phyloP scores from a whole-genome alignment of 768 basidiomycete species.

The Boletus eberwhitei region DNA sequence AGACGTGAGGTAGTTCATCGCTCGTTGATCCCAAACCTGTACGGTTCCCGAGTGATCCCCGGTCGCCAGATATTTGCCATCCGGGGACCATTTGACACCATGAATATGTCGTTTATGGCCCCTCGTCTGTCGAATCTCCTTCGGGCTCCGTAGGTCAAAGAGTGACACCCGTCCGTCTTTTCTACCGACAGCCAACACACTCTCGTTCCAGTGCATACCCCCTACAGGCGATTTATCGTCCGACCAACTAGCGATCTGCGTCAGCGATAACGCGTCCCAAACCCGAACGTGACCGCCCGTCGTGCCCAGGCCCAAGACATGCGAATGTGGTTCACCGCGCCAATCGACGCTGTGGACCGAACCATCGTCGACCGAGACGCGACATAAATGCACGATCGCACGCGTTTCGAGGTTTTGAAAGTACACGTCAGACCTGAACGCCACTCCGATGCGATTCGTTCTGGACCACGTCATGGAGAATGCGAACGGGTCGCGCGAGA shows the following conservation, averaged over 20 bases:
- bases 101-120: constrained; percentile 36
- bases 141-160: constrained; percentile 35
- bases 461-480: constrained; percentile 62
- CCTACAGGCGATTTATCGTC: constrained; percentile 35
- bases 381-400: constrained; percentile 49
- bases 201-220: constrained; percentile 39
- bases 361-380: constrained; percentile 34
- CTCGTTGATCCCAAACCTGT: constrained; percentile 44
- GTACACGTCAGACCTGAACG: constrained; percentile 56
- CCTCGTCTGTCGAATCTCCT: constrained; percentile 26
- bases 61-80: constrained; percentile 40
- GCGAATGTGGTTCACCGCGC: constrained; percentile 40
- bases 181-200: constrained; percentile 38
- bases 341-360: constrained; percentile 50
- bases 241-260: constrained; percentile 33
- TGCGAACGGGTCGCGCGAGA: constrained; percentile 50
- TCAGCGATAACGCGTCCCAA: constrained; percentile 45
- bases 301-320: constrained; percentile 50
- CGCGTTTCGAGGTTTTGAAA: constrained; percentile 60
- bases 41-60: constrained; percentile 41
- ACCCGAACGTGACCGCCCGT: constrained; percentile 48
- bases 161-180: constrained; percentile 37
- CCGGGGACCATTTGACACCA: constrained; percentile 40
- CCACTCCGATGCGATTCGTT: constrained; percentile 58
- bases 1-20: constrained; percentile 30